A percentile compares a stretch with the other conserved stretches of the same genome.
Conservation (phyloP, 768 basidiomycete genomes). For the Suillus lakei region DNA sequence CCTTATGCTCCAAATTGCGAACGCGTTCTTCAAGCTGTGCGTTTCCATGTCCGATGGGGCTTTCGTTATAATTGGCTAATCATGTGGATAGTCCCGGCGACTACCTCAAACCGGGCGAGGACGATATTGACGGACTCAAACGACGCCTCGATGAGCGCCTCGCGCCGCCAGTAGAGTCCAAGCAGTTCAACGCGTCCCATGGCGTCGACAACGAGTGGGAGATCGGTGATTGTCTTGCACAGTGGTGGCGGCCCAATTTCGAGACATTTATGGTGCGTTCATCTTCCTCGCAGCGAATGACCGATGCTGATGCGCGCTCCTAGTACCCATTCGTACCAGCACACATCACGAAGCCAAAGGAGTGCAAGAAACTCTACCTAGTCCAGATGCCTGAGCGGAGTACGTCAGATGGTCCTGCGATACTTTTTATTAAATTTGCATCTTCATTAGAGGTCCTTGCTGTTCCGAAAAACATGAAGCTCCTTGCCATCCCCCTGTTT, state of each 20-base stretch:
- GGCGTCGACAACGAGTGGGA: slow-evolving; percentile 93
- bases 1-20: slow-evolving; percentile 97
- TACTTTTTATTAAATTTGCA: slow-evolving; percentile 6
- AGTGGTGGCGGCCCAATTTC: slow-evolving; percentile 99
- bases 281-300: background rate
- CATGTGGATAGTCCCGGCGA: slow-evolving; percentile 79
- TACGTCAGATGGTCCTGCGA: slow-evolving; percentile 43
- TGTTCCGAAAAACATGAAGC: slow-evolving; percentile 98
- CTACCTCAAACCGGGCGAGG: slow-evolving; percentile 96
- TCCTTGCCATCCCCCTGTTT: slow-evolving; percentile 94
- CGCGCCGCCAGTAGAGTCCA: slow-evolving; percentile 73
- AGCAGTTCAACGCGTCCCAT: slow-evolving; percentile 77
- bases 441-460: slow-evolving; percentile 80
- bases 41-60: slow-evolving; percentile 30
- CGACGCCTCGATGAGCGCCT: slow-evolving; percentile 88
- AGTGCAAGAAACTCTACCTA: slow-evolving; percentile 94
- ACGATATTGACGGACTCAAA: slow-evolving; percentile 90
- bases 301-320: background rate
- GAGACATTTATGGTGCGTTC: slow-evolving; percentile 95
- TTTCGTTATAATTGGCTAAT: background rate
- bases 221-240: slow-evolving; percentile 94
- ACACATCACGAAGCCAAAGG: slow-evolving; percentile 97
- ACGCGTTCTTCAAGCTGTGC: slow-evolving; percentile 98
- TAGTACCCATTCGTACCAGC: slow-evolving; percentile 95
- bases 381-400: slow-evolving; percentile 96